Base-by-base conservation (phyloP, 129 eudicot genomes). In the Centella asiatica region DNA sequence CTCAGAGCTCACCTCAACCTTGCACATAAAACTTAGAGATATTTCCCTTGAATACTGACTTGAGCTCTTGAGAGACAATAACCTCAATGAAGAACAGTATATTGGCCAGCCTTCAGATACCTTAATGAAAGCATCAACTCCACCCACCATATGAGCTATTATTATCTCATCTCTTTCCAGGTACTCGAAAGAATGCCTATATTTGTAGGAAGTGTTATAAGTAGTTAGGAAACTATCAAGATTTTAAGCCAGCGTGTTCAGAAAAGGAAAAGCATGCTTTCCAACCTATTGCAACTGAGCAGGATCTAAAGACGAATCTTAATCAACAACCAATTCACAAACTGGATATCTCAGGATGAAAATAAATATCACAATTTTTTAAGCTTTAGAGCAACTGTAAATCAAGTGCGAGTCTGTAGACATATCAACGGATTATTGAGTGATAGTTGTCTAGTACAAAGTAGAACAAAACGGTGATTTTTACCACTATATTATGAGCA, bases 41-140 rank as follows among this genome's bases (percentile, higher is more conserved):
- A 87, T 74, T 80, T 81, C 83, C 70, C 80, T 74, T 1, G 94
- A 80, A 65, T 72, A 51, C 56, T 82, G 90, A 71, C 62, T 80
- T 33, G 95, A 79, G 62, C 75, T 76, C 81, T 82, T 86, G 42
- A 90, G 80, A 31, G 90, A 83, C 32, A 68, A 54, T 31, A 90
- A 77, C 76, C 71, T 78, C 70, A 90, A 57, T n/a, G 77, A 46
- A 50, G 69, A 74, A 68, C 9, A 72, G 45, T 75, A 45, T 4
- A 84, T 13, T 39, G 98, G 98, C 98, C 98, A 90, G 65, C 94
- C 94, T 60, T 81, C 90, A 61, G 95, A 45, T 45, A 78, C 61
- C 76, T 87, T 87, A 60, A 92, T 75, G 72, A 74, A 81, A 65
- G 95, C 98, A 77, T 84, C 94, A 60, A 92, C 71, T 67, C 89